Evolutionary conservation across 805 yeast species (phyloP).

Genomic region (Ogataea methanolica): DNA sequence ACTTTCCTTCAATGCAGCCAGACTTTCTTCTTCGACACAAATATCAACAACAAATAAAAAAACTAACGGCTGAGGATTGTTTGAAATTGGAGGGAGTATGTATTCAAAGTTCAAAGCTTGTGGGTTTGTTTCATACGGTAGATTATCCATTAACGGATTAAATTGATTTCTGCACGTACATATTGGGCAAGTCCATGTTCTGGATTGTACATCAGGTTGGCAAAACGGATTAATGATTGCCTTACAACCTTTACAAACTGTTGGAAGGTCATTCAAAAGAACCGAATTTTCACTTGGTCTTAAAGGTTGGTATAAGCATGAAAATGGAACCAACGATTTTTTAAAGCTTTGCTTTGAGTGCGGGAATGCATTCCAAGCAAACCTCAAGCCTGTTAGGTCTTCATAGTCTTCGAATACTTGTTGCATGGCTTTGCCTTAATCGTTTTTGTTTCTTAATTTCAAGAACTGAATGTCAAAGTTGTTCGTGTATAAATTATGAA

Average conservation of each 20-base stretch:
- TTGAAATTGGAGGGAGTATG: constrained; percentile 21
- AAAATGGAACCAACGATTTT: constrained; percentile 50
- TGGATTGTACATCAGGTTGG: constrained; percentile 27
- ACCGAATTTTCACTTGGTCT: constrained; percentile 38
- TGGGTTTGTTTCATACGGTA: constrained; percentile 35
- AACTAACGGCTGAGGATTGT: constrained; percentile 35
- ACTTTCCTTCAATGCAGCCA: constrained; percentile 47
- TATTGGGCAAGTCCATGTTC: constrained; percentile 52
- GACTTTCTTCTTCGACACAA: constrained; percentile 47
- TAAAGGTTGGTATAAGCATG: constrained; percentile 56
- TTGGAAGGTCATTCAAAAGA: constrained; percentile 35
- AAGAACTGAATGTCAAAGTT: too few relatives aligned
- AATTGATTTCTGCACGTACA: constrained; percentile 46
- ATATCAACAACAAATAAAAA: constrained; percentile 56
- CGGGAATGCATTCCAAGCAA: constrained; percentile 68
- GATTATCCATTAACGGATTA: constrained; percentile 20
- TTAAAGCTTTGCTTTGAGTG: constrained; percentile 48
- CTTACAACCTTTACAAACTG: constrained; percentile 51
- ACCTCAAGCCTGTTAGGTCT: constrained; percentile 68
- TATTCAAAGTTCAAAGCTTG: constrained; percentile 51
- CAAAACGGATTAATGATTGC: constrained; percentile 52
- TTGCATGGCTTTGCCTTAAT: neutral
- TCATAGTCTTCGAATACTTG: constrained; percentile 47
- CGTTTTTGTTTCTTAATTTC: too few relatives aligned
- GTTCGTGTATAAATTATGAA: too few relatives aligned